phyloP scores from a whole-genome alignment of 2,329 filamentous ascomycete species.

The Dactylellina drechsleri region DNA sequence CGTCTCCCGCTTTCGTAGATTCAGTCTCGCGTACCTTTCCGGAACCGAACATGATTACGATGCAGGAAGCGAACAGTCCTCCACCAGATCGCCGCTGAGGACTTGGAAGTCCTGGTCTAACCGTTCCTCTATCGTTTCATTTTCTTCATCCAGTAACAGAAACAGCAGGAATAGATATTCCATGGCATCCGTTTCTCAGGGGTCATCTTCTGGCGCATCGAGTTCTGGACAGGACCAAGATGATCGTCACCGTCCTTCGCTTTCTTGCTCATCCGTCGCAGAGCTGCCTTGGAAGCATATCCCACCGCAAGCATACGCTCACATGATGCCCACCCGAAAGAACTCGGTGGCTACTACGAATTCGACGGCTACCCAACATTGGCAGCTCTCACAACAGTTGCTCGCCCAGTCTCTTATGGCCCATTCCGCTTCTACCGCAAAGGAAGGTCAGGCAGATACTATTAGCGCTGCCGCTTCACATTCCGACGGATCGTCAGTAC shows the following conservation, averaged over 20 bases:
- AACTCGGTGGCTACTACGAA: conserved; percentile 40
- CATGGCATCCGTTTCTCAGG: conserved; percentile 35
- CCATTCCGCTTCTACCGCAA: not conserved
- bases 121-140: conserved; percentile 43
- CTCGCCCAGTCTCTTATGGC: not conserved
- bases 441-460: not conserved
- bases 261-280: conserved; percentile 36
- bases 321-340: conserved; percentile 42
- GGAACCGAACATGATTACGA: conserved; percentile 51
- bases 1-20: conserved; percentile 47
- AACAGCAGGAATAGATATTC: conserved; percentile 31
- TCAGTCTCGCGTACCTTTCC: conserved; percentile 52
- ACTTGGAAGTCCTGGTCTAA: conserved; percentile 51
- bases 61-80: conserved; percentile 45
- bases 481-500: conserved; percentile 34
- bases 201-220: conserved; percentile 21
- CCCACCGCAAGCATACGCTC: conserved; percentile 40
- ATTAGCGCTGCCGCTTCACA: conserved; percentile 16
- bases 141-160: conserved; percentile 29
- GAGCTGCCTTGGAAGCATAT: conserved; percentile 45
- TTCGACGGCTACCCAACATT: conserved; percentile 17
- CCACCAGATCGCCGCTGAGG: conserved; percentile 38
- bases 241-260: conserved; percentile 31
- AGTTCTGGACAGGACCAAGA: conserved; percentile 27
- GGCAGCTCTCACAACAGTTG: not conserved